These are phyloP conservation scores for Sistotremastrum niveocremeum DNA, from an alignment of 768 basidiomycete genomes.

Conservation along the genomic window DNA sequence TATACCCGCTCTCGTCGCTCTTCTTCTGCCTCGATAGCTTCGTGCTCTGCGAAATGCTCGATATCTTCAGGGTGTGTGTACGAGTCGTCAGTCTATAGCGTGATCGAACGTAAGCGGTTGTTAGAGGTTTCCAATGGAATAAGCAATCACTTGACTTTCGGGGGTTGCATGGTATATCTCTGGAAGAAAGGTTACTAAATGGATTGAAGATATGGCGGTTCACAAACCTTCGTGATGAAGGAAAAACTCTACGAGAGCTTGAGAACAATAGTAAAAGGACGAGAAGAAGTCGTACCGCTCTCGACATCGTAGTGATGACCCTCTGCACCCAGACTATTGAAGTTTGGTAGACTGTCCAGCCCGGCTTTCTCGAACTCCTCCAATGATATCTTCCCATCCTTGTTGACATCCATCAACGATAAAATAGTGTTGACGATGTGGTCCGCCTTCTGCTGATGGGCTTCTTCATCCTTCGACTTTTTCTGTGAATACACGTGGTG, in stretches of 20 bases:
- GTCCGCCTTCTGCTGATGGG: slow-evolving; percentile 73
- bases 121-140: no score
- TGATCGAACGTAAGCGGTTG: no score
- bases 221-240: slow-evolving; percentile 86
- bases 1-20: slow-evolving; percentile 72
- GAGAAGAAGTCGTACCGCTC: slow-evolving; percentile 46
- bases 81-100: slow-evolving; percentile 66
- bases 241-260: slow-evolving; percentile 61
- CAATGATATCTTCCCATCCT: slow-evolving; percentile 54
- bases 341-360: slow-evolving; percentile 66
- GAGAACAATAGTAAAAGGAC: neutral
- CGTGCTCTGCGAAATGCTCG: slow-evolving; percentile 88
- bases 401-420: slow-evolving; percentile 53
- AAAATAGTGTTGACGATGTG: slow-evolving; percentile 63
- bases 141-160: slow-evolving; percentile 45
- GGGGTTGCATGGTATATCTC: slow-evolving; percentile 92
- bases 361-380: slow-evolving; percentile 66
- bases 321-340: slow-evolving; percentile 72
- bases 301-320: slow-evolving; percentile 91
- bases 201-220: neutral
- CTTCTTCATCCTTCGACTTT: slow-evolving; percentile 69
- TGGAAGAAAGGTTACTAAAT: slow-evolving; percentile 15
- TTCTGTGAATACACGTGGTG: slow-evolving; percentile 84
- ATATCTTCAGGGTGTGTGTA: slow-evolving; percentile 89
- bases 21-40: slow-evolving; percentile 71